Percentiles rank a stretch among this genome's conserved stretches.
These are phyloP conservation scores for Neonectria faginata DNA, from an alignment of 2,329 filamentous ascomycete species.

Conservation along the genomic window DNA sequence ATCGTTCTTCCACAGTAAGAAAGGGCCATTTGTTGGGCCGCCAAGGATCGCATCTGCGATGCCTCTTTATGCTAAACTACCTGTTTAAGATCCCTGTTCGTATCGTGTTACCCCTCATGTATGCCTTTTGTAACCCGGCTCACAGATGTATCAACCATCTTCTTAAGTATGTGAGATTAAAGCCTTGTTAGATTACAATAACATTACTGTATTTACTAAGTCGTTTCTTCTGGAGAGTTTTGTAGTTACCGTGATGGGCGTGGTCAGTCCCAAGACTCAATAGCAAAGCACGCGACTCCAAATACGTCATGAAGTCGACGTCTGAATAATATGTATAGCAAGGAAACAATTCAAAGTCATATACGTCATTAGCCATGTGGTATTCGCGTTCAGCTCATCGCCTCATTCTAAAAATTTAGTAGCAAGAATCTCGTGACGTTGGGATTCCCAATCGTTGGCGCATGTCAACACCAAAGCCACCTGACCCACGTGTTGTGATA, in stretches of 20 bases:
- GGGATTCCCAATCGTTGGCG: constrained; percentile 22
- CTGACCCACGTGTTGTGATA: constrained; percentile 46
- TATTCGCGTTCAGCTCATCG: constrained; percentile 16
- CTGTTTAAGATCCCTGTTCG: not conserved
- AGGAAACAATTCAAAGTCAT: constrained; percentile 26
- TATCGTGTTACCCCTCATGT: not conserved
- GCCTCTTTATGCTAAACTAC: not conserved
- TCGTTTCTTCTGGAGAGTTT: not conserved
- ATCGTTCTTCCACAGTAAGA: not conserved
- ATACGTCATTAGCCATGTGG: constrained; percentile 39
- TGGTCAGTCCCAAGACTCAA: not conserved
- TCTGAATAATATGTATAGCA: constrained; percentile 20
- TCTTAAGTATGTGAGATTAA: not conserved
- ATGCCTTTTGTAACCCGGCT: not conserved
- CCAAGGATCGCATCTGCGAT: not conserved
- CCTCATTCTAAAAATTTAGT: constrained; percentile 18
- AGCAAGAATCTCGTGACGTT: constrained; percentile 37
- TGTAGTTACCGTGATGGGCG: not conserved
- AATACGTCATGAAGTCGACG: not conserved
- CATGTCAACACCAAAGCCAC: constrained; percentile 44
- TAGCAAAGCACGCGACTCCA: constrained; percentile 30
- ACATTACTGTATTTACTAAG: not conserved
- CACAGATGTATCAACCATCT: not conserved
- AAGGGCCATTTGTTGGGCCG: not conserved
- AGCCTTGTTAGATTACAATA: not conserved